A percentile compares a stretch with the other conserved stretches of the same genome.
These are phyloP conservation scores for Brassica hybrid DNA, from an alignment of 441 rosid genomes.

Conservation along the genomic window DNA sequence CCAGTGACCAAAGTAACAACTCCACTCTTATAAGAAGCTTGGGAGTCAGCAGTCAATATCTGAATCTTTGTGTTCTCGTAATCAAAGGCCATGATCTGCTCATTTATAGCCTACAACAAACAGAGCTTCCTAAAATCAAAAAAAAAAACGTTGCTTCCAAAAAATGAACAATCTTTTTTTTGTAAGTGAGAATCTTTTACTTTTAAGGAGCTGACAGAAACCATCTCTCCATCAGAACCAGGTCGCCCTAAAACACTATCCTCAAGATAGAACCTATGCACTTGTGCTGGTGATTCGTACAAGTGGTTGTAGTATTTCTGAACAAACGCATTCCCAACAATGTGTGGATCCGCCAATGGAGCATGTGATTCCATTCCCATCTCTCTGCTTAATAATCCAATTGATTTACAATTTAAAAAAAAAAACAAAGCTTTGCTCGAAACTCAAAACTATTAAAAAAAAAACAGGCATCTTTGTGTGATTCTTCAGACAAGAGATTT, in stretches of 20 bases:
- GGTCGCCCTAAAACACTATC: slow-evolving; percentile 59
- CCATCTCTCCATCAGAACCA: slow-evolving; percentile 52
- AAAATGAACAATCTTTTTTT: not conserved
- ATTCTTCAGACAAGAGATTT: too few species aligned
- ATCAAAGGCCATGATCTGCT: slow-evolving; percentile 54
- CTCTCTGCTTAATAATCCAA: slow-evolving; percentile 33
- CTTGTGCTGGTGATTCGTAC: slow-evolving; percentile 42
- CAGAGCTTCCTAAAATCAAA: not conserved
- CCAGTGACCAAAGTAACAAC: slow-evolving; percentile 62
- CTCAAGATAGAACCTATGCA: slow-evolving; percentile 57
- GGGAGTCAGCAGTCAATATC: slow-evolving; percentile 61
- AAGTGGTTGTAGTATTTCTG: slow-evolving; percentile 54
- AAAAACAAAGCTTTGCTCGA: too few species aligned
- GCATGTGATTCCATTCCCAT: slow-evolving; percentile 52
- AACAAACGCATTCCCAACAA: slow-evolving; percentile 59
- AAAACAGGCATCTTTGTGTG: too few species aligned
- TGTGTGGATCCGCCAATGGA: slow-evolving; percentile 48
- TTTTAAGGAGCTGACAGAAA: slow-evolving; percentile 49
- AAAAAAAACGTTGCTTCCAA: not conserved
- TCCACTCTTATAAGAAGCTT: slow-evolving; percentile 51
- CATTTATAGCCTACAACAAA: slow-evolving; percentile 53
- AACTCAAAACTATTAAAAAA: too few species aligned
- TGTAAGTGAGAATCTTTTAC: slow-evolving; percentile 26
- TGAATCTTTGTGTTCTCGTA: slow-evolving; percentile 48
- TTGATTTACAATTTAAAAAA: too few species aligned